phyloP scores from a whole-genome alignment of 2,329 filamentous ascomycete genomes.

The Cryphonectria naterciae region DNA sequence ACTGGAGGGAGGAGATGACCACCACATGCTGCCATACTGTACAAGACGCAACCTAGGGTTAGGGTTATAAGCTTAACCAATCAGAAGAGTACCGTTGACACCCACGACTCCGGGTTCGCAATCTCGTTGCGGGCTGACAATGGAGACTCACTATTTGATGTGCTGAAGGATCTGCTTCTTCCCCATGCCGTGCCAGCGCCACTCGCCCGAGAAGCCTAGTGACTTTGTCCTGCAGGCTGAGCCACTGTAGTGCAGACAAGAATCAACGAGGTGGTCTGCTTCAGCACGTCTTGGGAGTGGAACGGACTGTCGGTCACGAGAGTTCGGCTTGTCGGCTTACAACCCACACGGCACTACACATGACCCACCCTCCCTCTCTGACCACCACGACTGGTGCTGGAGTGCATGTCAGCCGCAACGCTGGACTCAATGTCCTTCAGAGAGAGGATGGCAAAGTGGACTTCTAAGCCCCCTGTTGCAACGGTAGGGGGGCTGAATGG shows the following conservation, averaged over 20 bases:
- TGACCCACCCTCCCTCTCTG: slow-evolving; percentile 11
- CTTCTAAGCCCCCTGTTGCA: slow-evolving; percentile 12
- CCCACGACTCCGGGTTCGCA: neutral
- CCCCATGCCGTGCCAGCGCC: neutral
- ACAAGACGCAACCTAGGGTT: too few species aligned
- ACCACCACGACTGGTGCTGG: neutral
- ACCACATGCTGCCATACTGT: too few species aligned
- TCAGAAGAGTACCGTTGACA: too few species aligned
- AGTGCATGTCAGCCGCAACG: neutral
- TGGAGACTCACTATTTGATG: neutral
- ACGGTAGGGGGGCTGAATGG: neutral
- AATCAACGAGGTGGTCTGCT: neutral
- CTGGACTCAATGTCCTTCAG: neutral
- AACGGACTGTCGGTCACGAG: neutral
- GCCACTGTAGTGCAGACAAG: neutral
- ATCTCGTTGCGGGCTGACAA: too few species aligned
- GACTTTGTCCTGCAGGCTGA: neutral
- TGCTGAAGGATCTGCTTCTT: neutral
- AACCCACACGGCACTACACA: neutral
- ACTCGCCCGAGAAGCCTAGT: neutral
- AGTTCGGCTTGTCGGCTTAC: neutral
- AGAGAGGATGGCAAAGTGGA: neutral
- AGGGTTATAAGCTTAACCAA: too few species aligned
- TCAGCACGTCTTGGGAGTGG: neutral
- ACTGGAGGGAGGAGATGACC: too few species aligned